Evolutionary conservation across 1,284 basidiomycete species (phyloP), one percentile per base, ranked within the genome.

Genomic region (Naganishia sp.): DNA sequence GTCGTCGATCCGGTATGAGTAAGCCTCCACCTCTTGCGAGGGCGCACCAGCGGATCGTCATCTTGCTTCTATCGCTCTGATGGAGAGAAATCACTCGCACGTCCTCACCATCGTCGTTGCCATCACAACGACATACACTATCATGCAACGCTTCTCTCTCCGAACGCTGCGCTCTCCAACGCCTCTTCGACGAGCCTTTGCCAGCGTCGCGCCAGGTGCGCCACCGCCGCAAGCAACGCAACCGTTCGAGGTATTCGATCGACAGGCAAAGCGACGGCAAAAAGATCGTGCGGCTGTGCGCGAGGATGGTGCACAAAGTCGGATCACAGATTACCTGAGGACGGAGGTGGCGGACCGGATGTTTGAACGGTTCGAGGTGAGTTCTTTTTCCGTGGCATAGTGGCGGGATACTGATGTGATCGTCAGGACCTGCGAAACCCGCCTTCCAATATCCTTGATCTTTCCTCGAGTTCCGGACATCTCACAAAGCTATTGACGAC

Each of bases 401-500:
- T 44, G 25, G 44, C 11, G 36, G 45, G n/a, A 13, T 39, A 18
- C 9, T 33, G 13, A 18, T 16, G 25, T 7, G 25, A 7, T 21
- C 18, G 36, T 31, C 50, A 96, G 92, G 95, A 99, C 77, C 90
- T 99, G 70, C 94, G 92, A 80, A 85, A 88, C 46, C 88, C 86
- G 48, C 96, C 94, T 72, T 81, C 84, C 54, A 84, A 86, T 1
- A 83, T 99, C 23, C 82, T 99, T 16, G 96, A 99, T 79, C 81
- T 98, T 25, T 92, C 94, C 1, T 88, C 92, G n/a, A 94, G 95
- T n/a, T 84, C 95, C 1, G 95, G 95, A 1, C 92, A 94, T 79
- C 87, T 99, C 71, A 87, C 92, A 1, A 92, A 89, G 75, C 82
- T 94, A 39, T 76, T 99, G 42, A 91, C 93, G 73, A 79, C 82